phyloP scores from a whole-genome alignment of 495 filamentous ascomycete species.

The Penicillium manginii region DNA sequence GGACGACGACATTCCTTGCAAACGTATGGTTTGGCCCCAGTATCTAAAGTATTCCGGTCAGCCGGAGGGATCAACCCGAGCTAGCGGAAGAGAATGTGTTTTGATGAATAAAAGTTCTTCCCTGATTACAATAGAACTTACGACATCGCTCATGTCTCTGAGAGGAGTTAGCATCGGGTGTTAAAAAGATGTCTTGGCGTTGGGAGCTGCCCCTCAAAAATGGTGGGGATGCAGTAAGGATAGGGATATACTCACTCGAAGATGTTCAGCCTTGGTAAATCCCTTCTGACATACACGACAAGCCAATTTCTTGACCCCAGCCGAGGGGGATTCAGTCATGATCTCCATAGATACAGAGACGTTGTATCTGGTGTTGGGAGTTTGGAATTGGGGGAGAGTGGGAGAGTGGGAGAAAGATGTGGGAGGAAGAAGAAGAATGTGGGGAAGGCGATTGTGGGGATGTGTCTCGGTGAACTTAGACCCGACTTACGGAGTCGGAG shows the following conservation, averaged over 20 bases:
- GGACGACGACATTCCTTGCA: slow-evolving; percentile 48
- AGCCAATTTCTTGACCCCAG: slow-evolving; percentile 36
- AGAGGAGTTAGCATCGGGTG: background rate
- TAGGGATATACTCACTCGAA: slow-evolving; percentile 35
- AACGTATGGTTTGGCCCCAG: slow-evolving; percentile 48
- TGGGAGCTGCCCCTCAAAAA: slow-evolving; percentile 16
- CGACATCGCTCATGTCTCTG: slow-evolving; percentile 55
- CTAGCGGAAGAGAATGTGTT: background rate
- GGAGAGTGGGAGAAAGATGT: slow-evolving; percentile 3
- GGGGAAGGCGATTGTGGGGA: slow-evolving; percentile 28
- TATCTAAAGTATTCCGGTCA: slow-evolving; percentile 40
- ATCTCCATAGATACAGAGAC: slow-evolving; percentile 16
- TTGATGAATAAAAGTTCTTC: background rate
- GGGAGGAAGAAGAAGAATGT: slow-evolving; percentile 13
- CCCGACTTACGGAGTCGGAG: too few relatives aligned
- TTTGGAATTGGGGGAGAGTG: slow-evolving; percentile 8
- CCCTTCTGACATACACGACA: slow-evolving; percentile 49
- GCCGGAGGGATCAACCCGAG: slow-evolving; percentile 17
- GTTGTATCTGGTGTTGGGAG: background rate
- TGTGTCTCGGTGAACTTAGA: too few relatives aligned
- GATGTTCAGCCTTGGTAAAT: slow-evolving; percentile 52
- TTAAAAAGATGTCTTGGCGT: background rate
- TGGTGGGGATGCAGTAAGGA: slow-evolving; percentile 17
- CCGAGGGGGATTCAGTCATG: slow-evolving; percentile 18
- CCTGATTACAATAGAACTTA: slow-evolving; percentile 29